phyloP scores from a whole-genome alignment of 1,284 basidiomycete genomes.

The Apiotrichum brassicae region DNA sequence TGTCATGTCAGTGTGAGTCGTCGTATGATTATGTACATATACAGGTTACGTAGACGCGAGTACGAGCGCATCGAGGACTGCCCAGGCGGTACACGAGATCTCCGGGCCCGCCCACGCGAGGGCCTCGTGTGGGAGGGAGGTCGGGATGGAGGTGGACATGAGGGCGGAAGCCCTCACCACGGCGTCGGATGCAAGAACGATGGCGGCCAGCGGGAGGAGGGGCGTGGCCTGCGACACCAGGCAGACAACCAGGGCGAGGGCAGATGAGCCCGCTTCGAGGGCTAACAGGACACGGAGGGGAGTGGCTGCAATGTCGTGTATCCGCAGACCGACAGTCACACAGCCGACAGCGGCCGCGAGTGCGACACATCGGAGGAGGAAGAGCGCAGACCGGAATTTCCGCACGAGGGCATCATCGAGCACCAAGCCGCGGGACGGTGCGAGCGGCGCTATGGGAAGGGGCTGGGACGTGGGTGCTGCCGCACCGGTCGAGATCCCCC shows the following conservation, averaged over 20 bases:
- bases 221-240: background rate
- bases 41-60: constrained; percentile 1
- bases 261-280: constrained; percentile 3
- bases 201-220: constrained; percentile 1
- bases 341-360: background rate
- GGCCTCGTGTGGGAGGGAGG: background rate
- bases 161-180: constrained; percentile 2
- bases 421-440: background rate
- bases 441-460: background rate
- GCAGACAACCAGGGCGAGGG: constrained; percentile 2
- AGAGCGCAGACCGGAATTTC: constrained; percentile 1
- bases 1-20: too few relatives aligned
- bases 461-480: background rate
- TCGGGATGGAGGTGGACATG: background rate
- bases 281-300: constrained; percentile 1
- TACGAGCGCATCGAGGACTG: constrained; percentile 5
- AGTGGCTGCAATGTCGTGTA: background rate
- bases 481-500: constrained; percentile 24
- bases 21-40: too few relatives aligned
- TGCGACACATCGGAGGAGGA: constrained; percentile 2
- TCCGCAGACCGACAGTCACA: background rate
- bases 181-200: constrained; percentile 8
- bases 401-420: constrained; percentile 5
- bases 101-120: constrained; percentile 2
- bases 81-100: constrained; percentile 7